These are phyloP conservation scores for Apiospora pterosperma DNA, from an alignment of 2,329 filamentous ascomycete genomes.

Conservation along the genomic window DNA sequence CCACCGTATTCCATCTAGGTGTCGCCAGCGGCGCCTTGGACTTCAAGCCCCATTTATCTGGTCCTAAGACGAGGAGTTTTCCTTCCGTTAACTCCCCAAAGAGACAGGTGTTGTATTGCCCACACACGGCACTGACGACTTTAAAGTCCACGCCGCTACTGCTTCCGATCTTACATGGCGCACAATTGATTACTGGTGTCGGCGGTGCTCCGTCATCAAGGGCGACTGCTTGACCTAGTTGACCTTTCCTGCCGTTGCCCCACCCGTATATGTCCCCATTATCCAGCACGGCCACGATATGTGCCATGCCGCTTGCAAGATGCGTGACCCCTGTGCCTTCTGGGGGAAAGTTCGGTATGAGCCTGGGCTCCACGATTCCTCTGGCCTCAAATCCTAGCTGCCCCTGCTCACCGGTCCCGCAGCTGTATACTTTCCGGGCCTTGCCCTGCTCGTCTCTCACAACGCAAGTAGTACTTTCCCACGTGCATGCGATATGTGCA, in stretches of 20 bases:
- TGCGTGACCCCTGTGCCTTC: conserved; percentile 54
- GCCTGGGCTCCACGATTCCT: conserved; percentile 21
- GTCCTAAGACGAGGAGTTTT: conserved; percentile 64
- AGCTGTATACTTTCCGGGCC: conserved; percentile 53
- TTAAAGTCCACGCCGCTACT: conserved; percentile 58
- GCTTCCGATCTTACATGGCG: conserved; percentile 32
- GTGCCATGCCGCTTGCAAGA: conserved; percentile 72
- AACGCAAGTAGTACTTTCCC: conserved; percentile 70
- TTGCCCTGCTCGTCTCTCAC: conserved; percentile 39
- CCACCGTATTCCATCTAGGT: conserved; percentile 62
- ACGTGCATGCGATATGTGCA: conserved; percentile 65
- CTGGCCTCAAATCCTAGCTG: conserved; percentile 55
- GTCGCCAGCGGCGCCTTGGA: conserved; percentile 52
- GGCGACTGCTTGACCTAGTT: conserved; percentile 59
- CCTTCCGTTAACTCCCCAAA: conserved; percentile 54
- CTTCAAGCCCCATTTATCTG: conserved; percentile 68
- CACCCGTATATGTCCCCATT: conserved; percentile 82
- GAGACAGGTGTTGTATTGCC: conserved; percentile 81
- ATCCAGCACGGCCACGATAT: conserved; percentile 69
- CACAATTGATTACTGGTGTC: conserved; percentile 6
- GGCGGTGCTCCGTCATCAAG: conserved; percentile 11
- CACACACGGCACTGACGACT: conserved; percentile 69
- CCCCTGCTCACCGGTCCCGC: conserved; percentile 66
- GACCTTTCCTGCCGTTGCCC: conserved; percentile 83
- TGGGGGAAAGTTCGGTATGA: conserved; percentile 63